Conservation (phyloP, 2,329 filamentous ascomycete genomes). For the Diaporthe longicolla region DNA sequence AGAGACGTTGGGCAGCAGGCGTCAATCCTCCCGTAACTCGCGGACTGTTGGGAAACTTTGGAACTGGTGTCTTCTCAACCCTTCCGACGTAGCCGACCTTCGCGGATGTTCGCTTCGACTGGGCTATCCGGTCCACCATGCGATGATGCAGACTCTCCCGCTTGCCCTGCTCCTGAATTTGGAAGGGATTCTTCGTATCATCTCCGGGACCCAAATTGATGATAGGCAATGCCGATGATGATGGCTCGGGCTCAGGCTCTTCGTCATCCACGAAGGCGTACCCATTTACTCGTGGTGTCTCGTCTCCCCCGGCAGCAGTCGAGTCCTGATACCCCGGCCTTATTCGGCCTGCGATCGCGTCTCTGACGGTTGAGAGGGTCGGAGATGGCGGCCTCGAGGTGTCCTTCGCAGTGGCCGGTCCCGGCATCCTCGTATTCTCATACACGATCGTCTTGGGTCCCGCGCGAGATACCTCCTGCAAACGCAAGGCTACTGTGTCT, state of each 20-base stretch:
- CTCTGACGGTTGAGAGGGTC: conserved; percentile 85
- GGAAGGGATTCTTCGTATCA: conserved; percentile 83
- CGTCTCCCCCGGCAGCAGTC: conserved; percentile 69
- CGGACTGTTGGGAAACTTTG: conserved; percentile 78
- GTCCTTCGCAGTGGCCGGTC: conserved; percentile 55
- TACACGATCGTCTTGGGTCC: conserved; percentile 84
- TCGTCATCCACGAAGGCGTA: conserved; percentile 95
- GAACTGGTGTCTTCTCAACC: conserved; percentile 72
- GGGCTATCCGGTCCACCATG: conserved; percentile 86
- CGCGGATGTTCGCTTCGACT: conserved; percentile 75
- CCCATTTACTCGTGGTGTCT: conserved; percentile 92
- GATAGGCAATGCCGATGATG: conserved; percentile 52
- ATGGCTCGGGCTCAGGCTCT: conserved; percentile 68
- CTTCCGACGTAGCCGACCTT: conserved; percentile 73
- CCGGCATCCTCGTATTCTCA: conserved; percentile 84
- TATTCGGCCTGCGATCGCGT: conserved; percentile 83
- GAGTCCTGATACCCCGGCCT: conserved; percentile 74
- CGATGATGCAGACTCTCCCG: conserved; percentile 87
- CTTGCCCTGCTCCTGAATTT: conserved; percentile 79
- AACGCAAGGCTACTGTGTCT: conserved; percentile 75
- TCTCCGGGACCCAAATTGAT: conserved; percentile 73
- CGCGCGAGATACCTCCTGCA: conserved; percentile 79
- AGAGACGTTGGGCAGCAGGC: conserved; percentile 79
- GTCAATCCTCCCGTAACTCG: conserved; percentile 72
- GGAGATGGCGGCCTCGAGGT: conserved; percentile 78